These are phyloP conservation scores for Hymenoscyphus occultus DNA, from an alignment of 2,329 filamentous ascomycete genomes.

Conservation along the genomic window DNA sequence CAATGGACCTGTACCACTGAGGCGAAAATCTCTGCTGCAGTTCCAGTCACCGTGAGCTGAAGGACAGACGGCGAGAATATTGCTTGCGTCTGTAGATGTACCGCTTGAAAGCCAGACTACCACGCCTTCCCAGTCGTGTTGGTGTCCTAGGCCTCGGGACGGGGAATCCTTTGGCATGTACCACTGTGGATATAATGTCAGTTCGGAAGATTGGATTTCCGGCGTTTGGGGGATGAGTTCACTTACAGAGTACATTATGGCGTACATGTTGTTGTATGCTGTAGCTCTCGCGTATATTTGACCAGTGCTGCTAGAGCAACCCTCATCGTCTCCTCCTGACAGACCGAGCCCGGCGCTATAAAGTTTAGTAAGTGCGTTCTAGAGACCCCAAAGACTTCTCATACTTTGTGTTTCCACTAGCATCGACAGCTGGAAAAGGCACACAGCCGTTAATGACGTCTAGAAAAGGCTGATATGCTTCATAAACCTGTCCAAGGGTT, in stretches of 20 bases:
- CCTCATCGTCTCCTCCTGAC: constrained; percentile 39
- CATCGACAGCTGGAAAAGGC: constrained; percentile 60
- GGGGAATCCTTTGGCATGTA: constrained; percentile 48
- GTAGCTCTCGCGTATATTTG: constrained; percentile 49
- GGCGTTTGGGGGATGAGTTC: background rate
- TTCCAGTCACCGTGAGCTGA: constrained; percentile 50
- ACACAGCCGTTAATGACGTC: constrained; percentile 58
- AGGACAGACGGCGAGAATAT: constrained; percentile 49
- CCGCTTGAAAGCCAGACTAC: constrained; percentile 48
- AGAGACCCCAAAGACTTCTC: background rate
- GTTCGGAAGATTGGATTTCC: background rate
- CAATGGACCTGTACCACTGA: constrained; percentile 43
- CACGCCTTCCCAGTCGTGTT: constrained; percentile 55
- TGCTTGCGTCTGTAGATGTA: constrained; percentile 32
- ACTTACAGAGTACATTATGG: constrained; percentile 48
- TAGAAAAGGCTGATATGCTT: constrained; percentile 55
- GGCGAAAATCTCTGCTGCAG: constrained; percentile 41
- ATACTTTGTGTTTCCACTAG: background rate
- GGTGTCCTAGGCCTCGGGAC: constrained; percentile 43
- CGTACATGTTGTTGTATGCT: constrained; percentile 43
- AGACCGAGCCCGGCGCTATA: constrained; percentile 32
- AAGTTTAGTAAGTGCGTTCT: background rate
- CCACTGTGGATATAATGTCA: constrained; percentile 25
- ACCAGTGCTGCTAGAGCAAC: constrained; percentile 45
- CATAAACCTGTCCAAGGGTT: constrained; percentile 46